phyloP scores from a whole-genome alignment of 345 rosid genomes.

The Eucalyptus leucophloia region DNA sequence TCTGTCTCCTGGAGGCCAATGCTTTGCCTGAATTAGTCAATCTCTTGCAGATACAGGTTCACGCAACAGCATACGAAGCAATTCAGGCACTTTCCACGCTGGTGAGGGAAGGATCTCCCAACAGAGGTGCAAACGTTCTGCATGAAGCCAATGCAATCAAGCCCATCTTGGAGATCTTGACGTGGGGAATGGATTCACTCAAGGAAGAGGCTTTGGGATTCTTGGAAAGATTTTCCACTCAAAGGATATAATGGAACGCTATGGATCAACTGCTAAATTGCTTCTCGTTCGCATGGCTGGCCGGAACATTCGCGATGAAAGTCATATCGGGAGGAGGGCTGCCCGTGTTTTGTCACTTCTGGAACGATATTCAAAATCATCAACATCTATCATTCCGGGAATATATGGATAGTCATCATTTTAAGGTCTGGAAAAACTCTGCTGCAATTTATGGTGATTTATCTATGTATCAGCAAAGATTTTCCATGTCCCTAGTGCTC shows the following conservation, averaged over 20 bases:
- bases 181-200: slow-evolving; percentile 46
- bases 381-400: slow-evolving; percentile 38
- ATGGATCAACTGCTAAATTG: slow-evolving; percentile 30
- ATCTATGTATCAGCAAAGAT: neutral
- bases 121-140: slow-evolving; percentile 28
- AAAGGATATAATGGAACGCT: slow-evolving; percentile 37
- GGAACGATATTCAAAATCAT: slow-evolving; percentile 47
- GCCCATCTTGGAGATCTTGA: slow-evolving; percentile 25
- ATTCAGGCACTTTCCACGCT: slow-evolving; percentile 48
- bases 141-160: slow-evolving; percentile 38
- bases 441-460: neutral
- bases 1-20: slow-evolving; percentile 38
- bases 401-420: slow-evolving; percentile 4
- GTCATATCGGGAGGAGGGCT: slow-evolving; percentile 27
- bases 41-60: slow-evolving; percentile 17
- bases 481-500: neutral
- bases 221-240: slow-evolving; percentile 37
- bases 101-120: slow-evolving; percentile 17
- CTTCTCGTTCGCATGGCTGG: slow-evolving; percentile 27
- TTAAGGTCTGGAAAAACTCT: neutral
- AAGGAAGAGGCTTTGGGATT: slow-evolving; percentile 39
- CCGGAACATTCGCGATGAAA: slow-evolving; percentile 16
- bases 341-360: slow-evolving; percentile 23
- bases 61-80: slow-evolving; percentile 41
- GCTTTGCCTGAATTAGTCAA: slow-evolving; percentile 34